Base-by-base conservation (phyloP, 768 basidiomycete genomes). In the Rhodotorula sphaerocarpa region DNA sequence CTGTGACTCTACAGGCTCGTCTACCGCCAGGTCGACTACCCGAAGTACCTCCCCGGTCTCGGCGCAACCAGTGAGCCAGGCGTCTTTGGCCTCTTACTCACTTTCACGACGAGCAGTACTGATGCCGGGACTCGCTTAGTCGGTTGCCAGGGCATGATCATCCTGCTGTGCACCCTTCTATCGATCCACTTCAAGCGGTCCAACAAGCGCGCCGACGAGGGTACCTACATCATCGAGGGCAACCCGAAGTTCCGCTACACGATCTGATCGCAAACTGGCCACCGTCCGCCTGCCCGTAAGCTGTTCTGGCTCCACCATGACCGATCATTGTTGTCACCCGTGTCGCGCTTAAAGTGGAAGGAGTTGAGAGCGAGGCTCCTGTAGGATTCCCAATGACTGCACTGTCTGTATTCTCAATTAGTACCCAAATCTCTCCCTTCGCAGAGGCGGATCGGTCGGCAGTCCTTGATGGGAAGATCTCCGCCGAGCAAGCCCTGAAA, bases 231-330 rank as follows among this genome's bases (percentile, higher is more conserved):
- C 25, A 34, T 71, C 36, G 71, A 72, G 55, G 68, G 66, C n/a
- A 56, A 50, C 18, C 36, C 53, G 14, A 23, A 7, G 15, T 72
- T 72, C 66, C 57, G 57, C 41, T 72, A 72, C 62, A 69, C 71
- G 6, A 27, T 71, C 28, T 72, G 46, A 67, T 12, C 21, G 25
- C n/a, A n/a, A n/a, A n/a, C n/a, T n/a, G n/a, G n/a, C 18, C 1
- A n/a, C 23, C 20, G 7, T 43, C 15, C 47, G 7, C 16, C 25
- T 50, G 18, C 51, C n/a, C 3, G 18, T 20, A n/a, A n/a, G n/a
- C n/a, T n/a, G n/a, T n/a, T n/a, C n/a, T n/a, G n/a, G n/a, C n/a
- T n/a, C n/a, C n/a, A n/a, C n/a, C n/a, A n/a, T n/a, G n/a, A n/a
- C n/a, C n/a, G n/a, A 43, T 43, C 42, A 9, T 39, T 39, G 36